These are phyloP conservation scores for Gomphus sp. DNA, from an alignment of 1,284 basidiomycete genomes.

Conservation along the genomic window DNA sequence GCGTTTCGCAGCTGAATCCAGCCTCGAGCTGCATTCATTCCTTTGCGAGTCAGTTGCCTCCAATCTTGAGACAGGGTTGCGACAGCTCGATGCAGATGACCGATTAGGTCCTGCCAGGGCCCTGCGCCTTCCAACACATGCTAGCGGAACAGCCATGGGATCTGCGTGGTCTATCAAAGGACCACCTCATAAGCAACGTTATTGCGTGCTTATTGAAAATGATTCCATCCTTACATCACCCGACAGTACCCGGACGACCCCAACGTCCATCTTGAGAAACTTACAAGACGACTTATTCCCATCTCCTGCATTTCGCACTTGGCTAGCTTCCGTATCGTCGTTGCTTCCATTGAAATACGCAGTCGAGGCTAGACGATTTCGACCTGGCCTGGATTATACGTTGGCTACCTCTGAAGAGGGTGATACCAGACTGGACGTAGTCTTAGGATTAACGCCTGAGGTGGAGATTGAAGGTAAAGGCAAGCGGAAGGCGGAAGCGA, in stretches of 20 bases:
- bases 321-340: slow-evolving; percentile 75
- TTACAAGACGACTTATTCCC: slow-evolving; percentile 73
- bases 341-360: slow-evolving; percentile 70
- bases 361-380: slow-evolving; percentile 78
- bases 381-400: slow-evolving; percentile 93
- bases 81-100: slow-evolving; percentile 59
- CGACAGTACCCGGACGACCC: slow-evolving; percentile 27
- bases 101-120: slow-evolving; percentile 45
- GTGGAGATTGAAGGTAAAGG: slow-evolving; percentile 31
- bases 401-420: slow-evolving; percentile 84
- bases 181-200: slow-evolving; percentile 93
- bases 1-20: slow-evolving; percentile 84
- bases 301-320: slow-evolving; percentile 81
- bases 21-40: slow-evolving; percentile 85
- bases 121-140: slow-evolving; percentile 57
- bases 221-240: not conserved
- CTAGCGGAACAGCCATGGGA: slow-evolving; percentile 34
- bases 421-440: slow-evolving; percentile 79
- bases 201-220: slow-evolving; percentile 49
- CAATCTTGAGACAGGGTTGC: slow-evolving; percentile 57
- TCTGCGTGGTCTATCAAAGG: slow-evolving; percentile 71
- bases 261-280: slow-evolving; percentile 41
- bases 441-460: slow-evolving; percentile 84
- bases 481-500: slow-evolving; percentile 27
- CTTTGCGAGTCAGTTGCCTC: slow-evolving; percentile 59